Evolutionary conservation across 2,329 filamentous ascomycete species (phyloP).

Genomic region (Podosphaera fusca): DNA sequence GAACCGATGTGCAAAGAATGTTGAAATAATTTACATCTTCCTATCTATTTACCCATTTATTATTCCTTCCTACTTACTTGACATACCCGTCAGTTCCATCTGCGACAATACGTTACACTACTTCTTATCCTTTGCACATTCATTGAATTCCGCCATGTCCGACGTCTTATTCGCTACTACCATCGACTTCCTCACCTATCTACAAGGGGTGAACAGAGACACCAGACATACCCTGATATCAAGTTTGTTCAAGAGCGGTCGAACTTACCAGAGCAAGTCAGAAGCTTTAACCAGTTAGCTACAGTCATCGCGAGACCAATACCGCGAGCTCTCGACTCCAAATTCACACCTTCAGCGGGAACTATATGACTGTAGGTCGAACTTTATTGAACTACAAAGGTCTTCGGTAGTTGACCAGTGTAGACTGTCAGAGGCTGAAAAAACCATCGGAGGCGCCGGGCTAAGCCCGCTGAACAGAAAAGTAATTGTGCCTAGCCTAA

Average conservation of each 20-base stretch:
- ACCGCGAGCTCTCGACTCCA: neutral
- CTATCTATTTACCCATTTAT: too few relatives aligned
- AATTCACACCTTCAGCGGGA: neutral
- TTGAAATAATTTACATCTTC: too few relatives aligned
- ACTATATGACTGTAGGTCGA: neutral
- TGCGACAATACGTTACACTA: too few relatives aligned
- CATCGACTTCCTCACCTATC: too few relatives aligned
- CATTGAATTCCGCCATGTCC: too few relatives aligned
- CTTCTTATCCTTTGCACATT: too few relatives aligned
- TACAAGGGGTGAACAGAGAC: neutral
- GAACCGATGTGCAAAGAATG: too few relatives aligned
- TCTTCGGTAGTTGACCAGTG: neutral
- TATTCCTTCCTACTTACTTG: too few relatives aligned
- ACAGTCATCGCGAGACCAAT: neutral
- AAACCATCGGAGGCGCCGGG: neutral
- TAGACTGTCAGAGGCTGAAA: neutral
- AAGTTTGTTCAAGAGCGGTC: neutral
- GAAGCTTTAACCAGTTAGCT: neutral
- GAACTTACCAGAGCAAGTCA: neutral
- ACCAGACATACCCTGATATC: neutral
- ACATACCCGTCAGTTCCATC: too few relatives aligned
- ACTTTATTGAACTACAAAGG: neutral
- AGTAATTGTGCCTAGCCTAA: neutral
- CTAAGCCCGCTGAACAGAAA: neutral
- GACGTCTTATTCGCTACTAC: too few relatives aligned